Evolutionary conservation across 2,329 filamentous ascomycete genomes (phyloP), one percentile per base, ranked within the genome.

Genomic region (Xylariaceae sp.): DNA sequence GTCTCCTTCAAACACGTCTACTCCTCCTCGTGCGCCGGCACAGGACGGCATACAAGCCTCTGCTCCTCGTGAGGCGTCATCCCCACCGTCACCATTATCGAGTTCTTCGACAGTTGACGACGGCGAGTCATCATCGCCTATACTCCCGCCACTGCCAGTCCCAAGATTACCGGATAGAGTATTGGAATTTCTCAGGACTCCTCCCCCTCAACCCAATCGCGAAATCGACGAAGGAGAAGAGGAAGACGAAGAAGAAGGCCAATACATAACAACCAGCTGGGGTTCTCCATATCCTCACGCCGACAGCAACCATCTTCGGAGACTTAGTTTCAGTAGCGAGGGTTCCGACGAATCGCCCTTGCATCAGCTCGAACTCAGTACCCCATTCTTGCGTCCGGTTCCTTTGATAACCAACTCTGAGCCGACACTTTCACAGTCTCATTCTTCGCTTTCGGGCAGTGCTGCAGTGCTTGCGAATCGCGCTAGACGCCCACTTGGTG

Each of bases 201-300:
- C 82, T 5, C 71, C 82, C 37, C 76, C 78, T 6, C 63, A 59
- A 29, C 59, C 62, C 35, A 58, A 55, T 61, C 67, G 67, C 57
- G 69, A 57, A 39, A 56, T 58, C 23, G 71, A 73, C 60, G 75
- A 76, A n/a, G n/a, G n/a, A n/a, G n/a, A n/a, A n/a, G n/a, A n/a
- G n/a, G n/a, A n/a, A n/a, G n/a, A n/a, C n/a, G n/a, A n/a, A n/a
- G n/a, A n/a, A n/a, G n/a, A n/a, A 44, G 67, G 66, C 35, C 73
- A 72, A 53, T 85, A 82, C 70, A 79, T 80, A 56, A 94, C 91
- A 40, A 88, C 91, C 42, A 92, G 88, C 70, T 96, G 92, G 92
- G 92, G 92, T 51, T 96, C 92, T 48, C 92, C 92, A 18, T 96
- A 96, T 74, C 86, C 89, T 50, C 81, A 81, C 57, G 81, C 87